Base-by-base conservation (phyloP, 2,329 filamentous ascomycete genomes). In the Penicillium sp. region DNA sequence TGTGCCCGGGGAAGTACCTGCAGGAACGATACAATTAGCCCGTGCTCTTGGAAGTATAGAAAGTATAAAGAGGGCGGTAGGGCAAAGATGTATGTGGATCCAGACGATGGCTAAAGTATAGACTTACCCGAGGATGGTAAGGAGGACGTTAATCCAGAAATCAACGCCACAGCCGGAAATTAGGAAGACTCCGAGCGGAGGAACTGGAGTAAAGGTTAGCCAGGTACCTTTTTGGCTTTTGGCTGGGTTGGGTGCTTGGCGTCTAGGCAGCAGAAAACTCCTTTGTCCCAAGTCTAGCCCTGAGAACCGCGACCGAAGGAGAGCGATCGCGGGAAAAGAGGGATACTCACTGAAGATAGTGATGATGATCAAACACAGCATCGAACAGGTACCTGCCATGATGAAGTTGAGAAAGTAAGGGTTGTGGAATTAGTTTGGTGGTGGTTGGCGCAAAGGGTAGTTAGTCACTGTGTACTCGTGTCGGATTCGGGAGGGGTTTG, bases 1-100 rank as follows among this genome's bases (percentile, higher is more conserved):
- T 85, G 68, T 92, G 89, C 8, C 91, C 92, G 0, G 91, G 91
- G 55, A 95, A 78, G 75, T 89, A 91, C n/a, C 86, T 87, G 56
- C 9, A 33, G 8, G 35, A 24, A 4, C 15, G 0, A n/a, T 5
- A 10, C 3, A 28, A 30, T 49, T 30, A 49, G 45, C 45, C 8
- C 2, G 10, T 17, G 3, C 1, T 10, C 17, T 26, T 15, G 5
- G 13, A 15, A 8, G 13, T 26, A 26, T 28, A 9, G 19, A 22
- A 44, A 22, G 19, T 19, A 22, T 13, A 4, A 2, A 40, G 35
- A n/a, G 7, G 19, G 22, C 10, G 12, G 22, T 24, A 26, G 37
- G 22, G 10, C 12, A 17, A 56, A 37, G 12, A 6, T 45, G 33
- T 54, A 49, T 22, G 56, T 19, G 10, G 47, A 50, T 17, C 17